Conservation (phyloP, 176 grass and related monocot species). For the Canna indica region DNA sequence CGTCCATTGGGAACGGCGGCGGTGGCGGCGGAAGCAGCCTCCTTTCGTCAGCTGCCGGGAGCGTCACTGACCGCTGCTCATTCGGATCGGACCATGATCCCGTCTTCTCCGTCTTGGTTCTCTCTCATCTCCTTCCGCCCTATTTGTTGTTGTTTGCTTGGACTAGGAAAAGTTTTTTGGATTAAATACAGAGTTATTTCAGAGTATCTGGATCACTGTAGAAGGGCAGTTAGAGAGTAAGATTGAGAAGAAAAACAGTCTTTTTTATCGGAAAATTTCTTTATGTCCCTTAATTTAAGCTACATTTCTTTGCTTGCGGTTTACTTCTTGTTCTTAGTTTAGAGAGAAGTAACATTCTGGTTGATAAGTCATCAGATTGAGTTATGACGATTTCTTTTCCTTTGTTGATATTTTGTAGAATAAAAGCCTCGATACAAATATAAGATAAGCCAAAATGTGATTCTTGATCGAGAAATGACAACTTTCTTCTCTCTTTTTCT, state of each 20-base stretch:
- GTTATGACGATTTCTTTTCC: background rate
- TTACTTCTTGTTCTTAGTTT: background rate
- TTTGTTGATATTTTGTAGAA: background rate
- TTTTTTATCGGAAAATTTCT: background rate
- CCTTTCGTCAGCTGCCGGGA: background rate
- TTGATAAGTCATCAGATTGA: background rate
- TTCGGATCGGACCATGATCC: conserved; percentile 10
- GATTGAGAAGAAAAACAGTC: background rate
- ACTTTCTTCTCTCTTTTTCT: background rate
- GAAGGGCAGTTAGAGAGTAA: no score
- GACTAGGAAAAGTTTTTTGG: background rate
- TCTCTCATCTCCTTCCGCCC: background rate
- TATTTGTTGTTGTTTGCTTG: background rate
- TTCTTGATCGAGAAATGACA: background rate
- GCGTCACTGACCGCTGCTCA: conserved; percentile 1
- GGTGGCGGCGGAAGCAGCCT: background rate
- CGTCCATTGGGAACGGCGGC: background rate
- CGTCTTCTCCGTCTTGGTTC: background rate
- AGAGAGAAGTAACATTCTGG: background rate
- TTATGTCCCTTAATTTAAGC: background rate
- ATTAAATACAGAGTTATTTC: no score
- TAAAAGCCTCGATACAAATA: background rate
- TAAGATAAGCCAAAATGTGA: background rate
- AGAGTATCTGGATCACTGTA: no score
- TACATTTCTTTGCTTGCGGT: background rate